Conservation (phyloP, 352 stramenopile species). For the Globisporangium abappressorium region DNA sequence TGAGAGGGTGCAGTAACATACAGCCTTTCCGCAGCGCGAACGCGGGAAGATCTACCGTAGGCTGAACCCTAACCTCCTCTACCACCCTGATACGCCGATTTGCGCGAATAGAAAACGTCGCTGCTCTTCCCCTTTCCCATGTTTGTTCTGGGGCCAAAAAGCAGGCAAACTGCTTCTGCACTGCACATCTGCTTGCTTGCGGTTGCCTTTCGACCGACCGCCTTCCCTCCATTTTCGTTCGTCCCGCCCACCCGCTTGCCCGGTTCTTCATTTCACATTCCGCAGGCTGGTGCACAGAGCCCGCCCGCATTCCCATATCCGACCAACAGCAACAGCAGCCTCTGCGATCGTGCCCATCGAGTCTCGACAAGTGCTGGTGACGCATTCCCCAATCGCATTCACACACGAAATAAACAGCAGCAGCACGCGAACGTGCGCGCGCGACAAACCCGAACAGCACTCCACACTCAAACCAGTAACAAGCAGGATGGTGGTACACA, state of each 20-base stretch:
- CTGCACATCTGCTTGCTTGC: neutral
- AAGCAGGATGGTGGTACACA: constrained; percentile 25
- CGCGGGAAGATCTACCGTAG: neutral
- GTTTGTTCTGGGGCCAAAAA: neutral
- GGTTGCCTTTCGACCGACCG: constrained; percentile 4
- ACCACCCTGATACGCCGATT: neutral
- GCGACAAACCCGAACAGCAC: neutral
- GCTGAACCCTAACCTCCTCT: neutral
- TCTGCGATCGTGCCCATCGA: neutral
- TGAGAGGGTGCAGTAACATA: neutral
- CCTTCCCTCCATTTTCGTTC: constrained; percentile 2
- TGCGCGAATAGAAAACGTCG: neutral
- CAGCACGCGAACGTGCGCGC: no score
- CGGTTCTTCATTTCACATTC: constrained; percentile 7
- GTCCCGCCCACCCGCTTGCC: neutral
- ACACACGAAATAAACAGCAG: neutral
- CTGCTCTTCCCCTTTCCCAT: neutral
- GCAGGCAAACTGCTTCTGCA: neutral
- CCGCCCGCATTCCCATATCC: neutral
- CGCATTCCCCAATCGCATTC: no score
- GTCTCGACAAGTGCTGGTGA: neutral
- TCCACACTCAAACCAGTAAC: neutral
- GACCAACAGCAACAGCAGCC: neutral
- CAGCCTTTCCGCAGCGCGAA: neutral
- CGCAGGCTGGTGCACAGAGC: neutral